Conservation (phyloP, 2,329 filamentous ascomycete genomes). For the Penicillium sp. region DNA sequence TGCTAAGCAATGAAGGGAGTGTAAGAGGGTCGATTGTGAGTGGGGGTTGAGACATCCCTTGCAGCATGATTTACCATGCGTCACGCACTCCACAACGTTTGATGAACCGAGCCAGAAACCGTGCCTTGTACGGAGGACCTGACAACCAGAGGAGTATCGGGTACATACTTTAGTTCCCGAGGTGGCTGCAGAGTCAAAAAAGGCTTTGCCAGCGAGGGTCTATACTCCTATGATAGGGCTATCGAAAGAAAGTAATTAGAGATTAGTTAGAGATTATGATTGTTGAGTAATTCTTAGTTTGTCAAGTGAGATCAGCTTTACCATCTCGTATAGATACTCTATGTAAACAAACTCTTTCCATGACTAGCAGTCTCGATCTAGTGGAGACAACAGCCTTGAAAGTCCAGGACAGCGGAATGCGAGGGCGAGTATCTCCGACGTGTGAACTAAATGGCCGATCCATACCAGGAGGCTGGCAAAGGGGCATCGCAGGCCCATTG, state of each 20-base stretch:
- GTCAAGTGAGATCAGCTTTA: too few species aligned
- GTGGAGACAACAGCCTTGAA: neutral
- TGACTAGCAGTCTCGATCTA: neutral
- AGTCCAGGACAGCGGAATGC: slow-evolving; percentile 9
- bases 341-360: neutral
- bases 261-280: too few species aligned
- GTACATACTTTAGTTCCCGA: slow-evolving; percentile 15
- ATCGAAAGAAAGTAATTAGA: neutral
- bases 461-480: slow-evolving; percentile 20
- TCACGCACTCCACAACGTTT: slow-evolving; percentile 8
- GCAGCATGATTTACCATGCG: slow-evolving; percentile 10
- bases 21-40: slow-evolving; percentile 4
- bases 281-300: too few species aligned
- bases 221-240: too few species aligned
- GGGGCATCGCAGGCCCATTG: slow-evolving; percentile 7
- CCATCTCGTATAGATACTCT: neutral
- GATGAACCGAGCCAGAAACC: neutral
- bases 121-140: slow-evolving; percentile 1
- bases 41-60: slow-evolving; percentile 14
- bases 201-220: neutral
- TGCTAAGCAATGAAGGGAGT: slow-evolving; percentile 20
- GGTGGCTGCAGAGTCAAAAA: neutral
- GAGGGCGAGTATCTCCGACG: slow-evolving; percentile 4
- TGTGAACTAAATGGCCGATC: slow-evolving; percentile 19
- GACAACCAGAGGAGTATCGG: too few species aligned